Evolutionary conservation across 2,329 filamentous ascomycete species (phyloP).

Genomic region (Chaetomium sp.): DNA sequence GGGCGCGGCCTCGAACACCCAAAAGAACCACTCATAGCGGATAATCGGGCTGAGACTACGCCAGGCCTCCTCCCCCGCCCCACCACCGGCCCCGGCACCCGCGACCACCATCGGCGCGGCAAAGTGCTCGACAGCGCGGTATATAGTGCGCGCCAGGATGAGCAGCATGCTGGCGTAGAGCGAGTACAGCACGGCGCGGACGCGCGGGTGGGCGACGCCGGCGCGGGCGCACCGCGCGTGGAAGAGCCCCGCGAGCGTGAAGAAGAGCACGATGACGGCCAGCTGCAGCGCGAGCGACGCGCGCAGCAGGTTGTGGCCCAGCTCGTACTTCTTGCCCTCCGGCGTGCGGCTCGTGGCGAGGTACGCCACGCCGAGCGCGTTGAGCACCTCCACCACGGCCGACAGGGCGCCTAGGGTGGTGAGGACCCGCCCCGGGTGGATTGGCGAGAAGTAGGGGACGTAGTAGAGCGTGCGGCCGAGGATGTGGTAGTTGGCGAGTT

Average conservation of each 20-base stretch:
- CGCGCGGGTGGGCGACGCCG: conserved; percentile 40
- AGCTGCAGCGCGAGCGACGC: conserved; percentile 57
- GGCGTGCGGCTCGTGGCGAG: conserved; percentile 47
- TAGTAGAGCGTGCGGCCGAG: conserved; percentile 59
- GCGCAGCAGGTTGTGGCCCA: conserved; percentile 52
- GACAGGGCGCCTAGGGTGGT: conserved; percentile 43
- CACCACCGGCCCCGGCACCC: conserved; percentile 33
- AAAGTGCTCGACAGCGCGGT: conserved; percentile 61
- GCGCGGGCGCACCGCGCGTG: conserved; percentile 48
- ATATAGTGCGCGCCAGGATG: conserved; percentile 58
- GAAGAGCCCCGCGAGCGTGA: conserved; percentile 52
- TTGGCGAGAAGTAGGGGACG: conserved; percentile 55
- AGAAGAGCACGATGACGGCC: conserved; percentile 53
- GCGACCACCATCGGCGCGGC: conserved; percentile 35
- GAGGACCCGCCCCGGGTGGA: conserved; percentile 45
- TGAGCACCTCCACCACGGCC: conserved; percentile 25
- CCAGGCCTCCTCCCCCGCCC: conserved; percentile 49
- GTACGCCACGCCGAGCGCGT: conserved; percentile 50
- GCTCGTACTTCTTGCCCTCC: conserved; percentile 41
- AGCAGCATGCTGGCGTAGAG: conserved; percentile 55
- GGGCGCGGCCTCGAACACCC: conserved; percentile 56
- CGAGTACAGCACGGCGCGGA: conserved; percentile 46
- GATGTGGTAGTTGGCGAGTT: conserved; percentile 59
- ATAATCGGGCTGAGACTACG: conserved; percentile 50
- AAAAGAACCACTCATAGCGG: conserved; percentile 61